phyloP scores from a whole-genome alignment of 495 filamentous ascomycete genomes.

The Echria macrotheca region DNA sequence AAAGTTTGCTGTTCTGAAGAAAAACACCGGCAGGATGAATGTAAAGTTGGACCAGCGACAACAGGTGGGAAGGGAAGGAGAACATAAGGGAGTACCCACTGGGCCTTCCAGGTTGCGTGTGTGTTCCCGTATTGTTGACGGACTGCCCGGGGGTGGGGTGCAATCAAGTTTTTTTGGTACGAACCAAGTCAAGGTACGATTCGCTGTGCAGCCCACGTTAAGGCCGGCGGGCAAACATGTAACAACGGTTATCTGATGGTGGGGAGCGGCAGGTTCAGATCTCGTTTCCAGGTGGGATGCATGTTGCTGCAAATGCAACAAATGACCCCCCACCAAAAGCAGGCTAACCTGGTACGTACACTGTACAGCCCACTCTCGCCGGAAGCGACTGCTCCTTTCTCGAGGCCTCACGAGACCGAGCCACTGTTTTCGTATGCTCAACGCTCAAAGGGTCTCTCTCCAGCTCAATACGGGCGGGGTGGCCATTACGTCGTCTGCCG shows the following conservation, averaged over 20 bases:
- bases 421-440: too few relatives aligned
- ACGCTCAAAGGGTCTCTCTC: too few relatives aligned
- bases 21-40: not conserved
- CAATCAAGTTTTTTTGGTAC: slow-evolving; percentile 7
- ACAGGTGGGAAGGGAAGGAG: not conserved
- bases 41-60: too few relatives aligned
- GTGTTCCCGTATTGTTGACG: slow-evolving; percentile 1
- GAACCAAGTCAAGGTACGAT: not conserved
- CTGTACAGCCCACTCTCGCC: too few relatives aligned
- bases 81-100: not conserved
- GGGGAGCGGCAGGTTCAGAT: not conserved
- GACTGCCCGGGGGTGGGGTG: slow-evolving; percentile 3
- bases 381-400: too few relatives aligned
- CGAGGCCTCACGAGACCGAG: too few relatives aligned
- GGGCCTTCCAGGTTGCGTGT: too few relatives aligned
- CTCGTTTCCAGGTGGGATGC: slow-evolving; percentile 1
- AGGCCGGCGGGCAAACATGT: not conserved
- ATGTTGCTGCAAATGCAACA: slow-evolving; percentile 1
- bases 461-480: too few relatives aligned
- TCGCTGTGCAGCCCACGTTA: not conserved
- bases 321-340: slow-evolving; percentile 2
- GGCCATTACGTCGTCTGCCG: too few relatives aligned
- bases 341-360: too few relatives aligned
- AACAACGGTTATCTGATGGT: slow-evolving; percentile 1
- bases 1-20: not conserved